Conservation (phyloP, 163 green algal genomes). For the Scenedesmus sp. region DNA sequence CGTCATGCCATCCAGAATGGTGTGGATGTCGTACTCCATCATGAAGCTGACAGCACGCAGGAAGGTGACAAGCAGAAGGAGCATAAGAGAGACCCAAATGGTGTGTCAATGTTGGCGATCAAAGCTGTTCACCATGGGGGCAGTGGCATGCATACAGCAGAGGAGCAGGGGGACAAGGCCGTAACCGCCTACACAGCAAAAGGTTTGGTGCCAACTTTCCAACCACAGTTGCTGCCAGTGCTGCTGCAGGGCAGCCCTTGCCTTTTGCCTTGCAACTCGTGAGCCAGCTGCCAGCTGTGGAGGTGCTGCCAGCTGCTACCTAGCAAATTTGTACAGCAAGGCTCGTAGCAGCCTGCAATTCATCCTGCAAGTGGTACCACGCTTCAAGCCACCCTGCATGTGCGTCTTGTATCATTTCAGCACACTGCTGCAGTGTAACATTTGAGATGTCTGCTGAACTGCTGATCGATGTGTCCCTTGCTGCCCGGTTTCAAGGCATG, state of each 20-base stretch:
- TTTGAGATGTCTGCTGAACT: background rate
- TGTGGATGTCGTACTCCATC: conserved; percentile 99
- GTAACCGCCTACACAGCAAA: too few species aligned
- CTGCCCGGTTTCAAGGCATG: background rate
- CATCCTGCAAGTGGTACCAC: background rate
- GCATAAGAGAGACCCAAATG: background rate
- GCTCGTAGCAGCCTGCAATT: background rate
- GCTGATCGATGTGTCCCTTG: background rate
- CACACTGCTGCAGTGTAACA: background rate
- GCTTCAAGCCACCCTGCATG: background rate
- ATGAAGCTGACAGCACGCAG: too few species aligned
- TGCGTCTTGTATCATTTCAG: background rate
- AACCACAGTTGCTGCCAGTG: too few species aligned
- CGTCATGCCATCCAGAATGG: conserved; percentile 94
- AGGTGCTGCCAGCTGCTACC: background rate
- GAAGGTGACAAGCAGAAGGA: background rate
- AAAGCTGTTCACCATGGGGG: too few species aligned
- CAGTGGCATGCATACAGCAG: background rate
- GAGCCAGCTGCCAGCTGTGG: background rate
- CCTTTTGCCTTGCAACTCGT: too few species aligned
- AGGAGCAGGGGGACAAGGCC: too few species aligned
- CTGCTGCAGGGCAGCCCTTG: too few species aligned
- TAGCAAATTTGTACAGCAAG: background rate
- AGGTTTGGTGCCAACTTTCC: too few species aligned
- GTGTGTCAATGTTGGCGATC: too few species aligned